Base-by-base conservation (phyloP, 2,329 filamentous ascomycete genomes). In the Sclerotinia sclerotiorum region DNA sequence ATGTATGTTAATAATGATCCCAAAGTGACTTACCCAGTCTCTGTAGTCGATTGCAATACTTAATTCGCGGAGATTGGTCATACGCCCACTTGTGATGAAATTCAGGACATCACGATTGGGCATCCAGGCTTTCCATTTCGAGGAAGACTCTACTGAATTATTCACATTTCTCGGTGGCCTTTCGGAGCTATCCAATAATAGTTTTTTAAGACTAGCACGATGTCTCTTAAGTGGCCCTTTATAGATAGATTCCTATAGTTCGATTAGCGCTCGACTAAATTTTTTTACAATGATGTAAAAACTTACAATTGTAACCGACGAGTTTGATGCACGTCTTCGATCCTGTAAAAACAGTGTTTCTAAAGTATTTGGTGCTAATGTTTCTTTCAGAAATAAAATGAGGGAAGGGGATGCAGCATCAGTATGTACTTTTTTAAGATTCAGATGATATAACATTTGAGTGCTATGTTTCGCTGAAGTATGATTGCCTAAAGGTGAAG, bases 311-410 rank as follows among this genome's bases (percentile, higher is more conserved):
- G 85, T 83, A 0, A 94, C 88, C 10, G 80, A 80, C 0, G 86
- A 85, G 77, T 77, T 85, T 82, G 29, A 70, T 44, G 72, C 79
- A 77, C 69, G 84, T 78, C 73, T 84, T 76, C 81, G 80, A 69
- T 94, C 90, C 77, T 94, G 91, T 61, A 95, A 79, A 76, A 93
- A 93, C 13, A 95, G 82, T 11, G 88, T 88, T 78, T 95, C 90
- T n/a, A 95, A 81, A 39, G 87, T 90, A 77, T 95, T 92, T 0
- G 92, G 92, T 27, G 88, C 89, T 49, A 95, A 82, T 0, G 90
- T 89, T 70, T 94, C 90, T 73, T 90, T 91, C 70, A 95, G 82
- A 75, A 95, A 94, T 1, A 84, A 83, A 66, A 95, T 87, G 21
- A 95, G 80, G 32, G 88, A 83, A 10, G 85, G 81, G 0, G 90